Conservation (phyloP, 192 early-diverging fungal species). For the Anaeromyces robustus region DNA sequence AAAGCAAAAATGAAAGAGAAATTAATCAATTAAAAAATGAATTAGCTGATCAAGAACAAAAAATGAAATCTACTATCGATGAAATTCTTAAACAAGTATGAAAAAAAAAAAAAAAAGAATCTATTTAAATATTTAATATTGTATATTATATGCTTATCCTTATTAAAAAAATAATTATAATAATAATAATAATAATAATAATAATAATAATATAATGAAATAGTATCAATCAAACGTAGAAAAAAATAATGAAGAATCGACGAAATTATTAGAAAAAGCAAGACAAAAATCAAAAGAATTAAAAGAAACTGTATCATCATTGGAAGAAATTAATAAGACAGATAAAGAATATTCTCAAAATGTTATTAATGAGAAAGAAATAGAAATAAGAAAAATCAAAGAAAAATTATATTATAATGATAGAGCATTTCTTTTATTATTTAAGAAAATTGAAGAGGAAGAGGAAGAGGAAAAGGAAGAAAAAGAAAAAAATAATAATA, state of each 20-base stretch:
- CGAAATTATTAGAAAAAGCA: not conserved
- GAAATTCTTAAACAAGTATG: not conserved
- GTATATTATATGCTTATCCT: too few relatives aligned
- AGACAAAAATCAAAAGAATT: not conserved
- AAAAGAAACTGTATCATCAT: not conserved
- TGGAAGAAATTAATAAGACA: not conserved
- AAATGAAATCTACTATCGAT: not conserved
- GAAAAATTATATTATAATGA: not conserved
- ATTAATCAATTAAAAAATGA: not conserved
- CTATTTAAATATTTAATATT: too few relatives aligned
- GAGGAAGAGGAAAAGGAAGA: not conserved
- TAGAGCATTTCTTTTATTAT: not conserved
- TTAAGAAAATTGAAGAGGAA: not conserved
- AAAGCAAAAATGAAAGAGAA: not conserved
- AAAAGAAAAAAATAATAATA: not conserved
- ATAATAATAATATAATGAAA: too few relatives aligned
- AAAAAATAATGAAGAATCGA: not conserved
- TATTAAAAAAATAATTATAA: too few relatives aligned
- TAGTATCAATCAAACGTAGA: not conserved
- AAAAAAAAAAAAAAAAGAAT: too few relatives aligned
- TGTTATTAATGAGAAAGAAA: not conserved
- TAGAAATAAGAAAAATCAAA: not conserved
- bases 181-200: too few relatives aligned
- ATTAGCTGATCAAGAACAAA: not conserved
- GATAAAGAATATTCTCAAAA: not conserved